Base-by-base conservation (phyloP, 441 rosid genomes). In the Pelargonium myrrhifolium region DNA sequence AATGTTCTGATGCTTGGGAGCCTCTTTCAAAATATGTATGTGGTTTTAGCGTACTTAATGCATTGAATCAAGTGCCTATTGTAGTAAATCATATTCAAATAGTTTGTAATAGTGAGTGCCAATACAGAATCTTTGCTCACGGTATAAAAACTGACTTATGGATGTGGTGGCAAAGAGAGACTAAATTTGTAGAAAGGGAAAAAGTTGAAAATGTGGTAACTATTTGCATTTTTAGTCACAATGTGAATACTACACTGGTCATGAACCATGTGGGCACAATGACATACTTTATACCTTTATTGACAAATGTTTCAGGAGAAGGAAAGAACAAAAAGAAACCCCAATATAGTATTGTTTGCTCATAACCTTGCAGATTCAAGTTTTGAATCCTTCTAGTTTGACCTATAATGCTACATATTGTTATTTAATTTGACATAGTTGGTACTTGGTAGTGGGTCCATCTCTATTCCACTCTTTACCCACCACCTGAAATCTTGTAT, bases 261-360 rank as follows among this genome's bases (percentile, higher is more conserved):
- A 47, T 14, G 55, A 17, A 47, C 55, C 55, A 47, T 6, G n/a
- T 47, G 55, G 55, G 4, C 55, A 47, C 55, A 10, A n/a, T 47
- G 18, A 47, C 55, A 45, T 45, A 45, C 2, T 45, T 10, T 45
- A 45, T 45, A 10, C 51, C n/a, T 11, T 15, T 8, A 2, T 22
- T 26, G 15, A 26, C 22, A 14, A 47, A 18, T 39, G 22, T 72
- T 39, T 68, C 51, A n/a, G n/a, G n/a, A 9, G 4, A 11, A 12
- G 66, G 72, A 80, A 78, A 76, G 77, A 80, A 82, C 75, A 69
- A 74, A 79, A 78, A 75, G 79, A 61, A 58, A 21, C 69, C 35
- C 64, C 45, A 10, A 37, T 77, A 72, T 73, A 75, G 37, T 49
- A 8, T 65, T 45, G 51, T 45, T 45, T 45, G 80, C 75, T 58